These are phyloP conservation scores for Trifolium dubium DNA, from an alignment of 306 rosid genomes.

Conservation along the genomic window DNA sequence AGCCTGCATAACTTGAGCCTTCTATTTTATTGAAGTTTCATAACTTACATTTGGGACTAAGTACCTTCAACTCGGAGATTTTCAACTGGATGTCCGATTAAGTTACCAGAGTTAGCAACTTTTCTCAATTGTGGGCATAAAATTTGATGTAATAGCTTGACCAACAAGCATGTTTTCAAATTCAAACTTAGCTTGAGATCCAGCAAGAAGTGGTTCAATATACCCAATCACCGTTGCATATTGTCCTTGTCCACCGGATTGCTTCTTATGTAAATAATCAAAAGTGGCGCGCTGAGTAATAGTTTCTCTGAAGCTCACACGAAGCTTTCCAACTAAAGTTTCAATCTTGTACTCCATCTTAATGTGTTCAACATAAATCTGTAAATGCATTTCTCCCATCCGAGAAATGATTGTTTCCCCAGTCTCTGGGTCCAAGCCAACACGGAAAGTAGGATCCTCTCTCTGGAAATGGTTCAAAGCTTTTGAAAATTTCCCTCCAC, in stretches of 20 bases:
- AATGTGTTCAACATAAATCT: conserved; percentile 88
- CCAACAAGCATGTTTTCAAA: conserved; percentile 90
- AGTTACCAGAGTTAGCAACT: conserved; percentile 97
- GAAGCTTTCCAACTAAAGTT: conserved; percentile 91
- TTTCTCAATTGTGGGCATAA: conserved; percentile 90
- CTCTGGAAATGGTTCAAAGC: conserved; percentile 92
- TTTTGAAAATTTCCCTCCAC: conserved; percentile 94
- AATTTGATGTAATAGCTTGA: conserved; percentile 89
- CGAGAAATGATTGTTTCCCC: conserved; percentile 98
- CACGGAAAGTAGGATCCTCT: conserved; percentile 95
- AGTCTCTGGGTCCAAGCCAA: conserved; percentile 93
- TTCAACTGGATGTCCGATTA: conserved; percentile 95
- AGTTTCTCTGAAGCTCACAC: conserved; percentile 83
- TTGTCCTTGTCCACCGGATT: conserved; percentile 85
- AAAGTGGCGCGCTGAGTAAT: conserved; percentile 78
- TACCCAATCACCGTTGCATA: conserved; percentile 55
- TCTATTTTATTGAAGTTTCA: too few species aligned
- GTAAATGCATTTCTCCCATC: conserved; percentile 97
- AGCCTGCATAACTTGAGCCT: too few species aligned
- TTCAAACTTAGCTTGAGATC: conserved; percentile 78
- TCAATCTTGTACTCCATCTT: conserved; percentile 92
- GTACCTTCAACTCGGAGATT: conserved; percentile 82
- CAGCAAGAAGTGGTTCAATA: conserved; percentile 83
- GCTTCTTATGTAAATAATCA: conserved; percentile 95
- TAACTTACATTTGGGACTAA: conserved; percentile 27